phyloP scores from a whole-genome alignment of 495 filamentous ascomycete species.

The Echria macrotheca region DNA sequence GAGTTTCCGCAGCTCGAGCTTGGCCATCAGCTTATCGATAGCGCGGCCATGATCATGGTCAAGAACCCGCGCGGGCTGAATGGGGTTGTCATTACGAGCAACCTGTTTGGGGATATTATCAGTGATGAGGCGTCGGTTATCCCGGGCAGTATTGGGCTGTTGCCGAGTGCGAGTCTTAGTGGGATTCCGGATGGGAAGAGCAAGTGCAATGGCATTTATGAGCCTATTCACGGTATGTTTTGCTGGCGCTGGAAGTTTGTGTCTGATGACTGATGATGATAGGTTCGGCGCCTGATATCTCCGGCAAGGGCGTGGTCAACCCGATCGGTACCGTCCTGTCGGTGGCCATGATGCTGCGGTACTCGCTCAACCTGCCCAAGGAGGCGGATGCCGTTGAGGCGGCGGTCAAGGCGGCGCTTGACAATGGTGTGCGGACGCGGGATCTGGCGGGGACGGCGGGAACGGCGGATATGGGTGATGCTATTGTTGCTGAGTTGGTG shows the following conservation, averaged over 20 bases:
- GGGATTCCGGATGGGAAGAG: constrained; percentile 77
- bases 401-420: constrained; percentile 72
- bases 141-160: constrained; percentile 80
- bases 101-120: constrained; percentile 96
- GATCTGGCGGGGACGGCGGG: constrained; percentile 71
- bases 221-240: constrained; percentile 87
- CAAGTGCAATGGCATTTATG: constrained; percentile 83
- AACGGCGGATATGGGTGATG: constrained; percentile 79
- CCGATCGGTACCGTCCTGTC: constrained; percentile 79
- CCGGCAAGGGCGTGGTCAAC: constrained; percentile 83
- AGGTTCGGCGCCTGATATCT: constrained; percentile 72
- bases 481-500: constrained; percentile 64
- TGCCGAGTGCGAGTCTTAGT: constrained; percentile 84
- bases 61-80: constrained; percentile 90
- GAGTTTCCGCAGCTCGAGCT: constrained; percentile 88
- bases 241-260: background rate
- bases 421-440: constrained; percentile 64
- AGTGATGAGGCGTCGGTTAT: constrained; percentile 96
- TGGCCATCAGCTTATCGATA: constrained; percentile 90
- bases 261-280: background rate
- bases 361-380: constrained; percentile 70
- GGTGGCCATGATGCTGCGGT: constrained; percentile 87
- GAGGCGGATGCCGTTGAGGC: constrained; percentile 72
- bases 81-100: constrained; percentile 88
- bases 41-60: constrained; percentile 94